phyloP scores from a whole-genome alignment of 805 yeast genomes.

The Yarrowia yakushimensis region DNA sequence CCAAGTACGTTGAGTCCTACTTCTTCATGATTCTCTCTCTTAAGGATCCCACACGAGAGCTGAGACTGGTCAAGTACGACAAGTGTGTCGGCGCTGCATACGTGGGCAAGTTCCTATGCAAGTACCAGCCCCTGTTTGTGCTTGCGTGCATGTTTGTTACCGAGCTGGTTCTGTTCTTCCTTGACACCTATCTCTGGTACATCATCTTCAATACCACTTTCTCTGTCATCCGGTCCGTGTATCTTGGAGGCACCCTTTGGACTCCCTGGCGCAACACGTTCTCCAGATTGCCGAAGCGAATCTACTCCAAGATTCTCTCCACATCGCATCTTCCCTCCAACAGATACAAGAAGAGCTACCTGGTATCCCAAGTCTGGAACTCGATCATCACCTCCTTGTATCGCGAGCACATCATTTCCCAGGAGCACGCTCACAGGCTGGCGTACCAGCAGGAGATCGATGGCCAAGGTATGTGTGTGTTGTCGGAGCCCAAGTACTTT shows the following conservation, averaged over 20 bases:
- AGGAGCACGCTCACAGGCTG: constrained; percentile 67
- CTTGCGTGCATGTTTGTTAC: constrained; percentile 90
- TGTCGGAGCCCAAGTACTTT: constrained; percentile 74
- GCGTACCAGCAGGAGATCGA: constrained; percentile 49
- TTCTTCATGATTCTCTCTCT: constrained; percentile 83
- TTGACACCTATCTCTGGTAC: constrained; percentile 99
- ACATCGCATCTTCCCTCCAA: constrained; percentile 46
- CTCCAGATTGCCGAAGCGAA: constrained; percentile 97
- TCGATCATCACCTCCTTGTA: constrained; percentile 79
- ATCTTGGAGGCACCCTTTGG: constrained; percentile 96
- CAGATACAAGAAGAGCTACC: constrained; percentile 49
- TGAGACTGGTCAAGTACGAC: constrained; percentile 78
- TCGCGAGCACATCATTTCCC: constrained; percentile 69
- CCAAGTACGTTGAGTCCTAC: constrained; percentile 87
- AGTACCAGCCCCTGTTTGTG: constrained; percentile 81
- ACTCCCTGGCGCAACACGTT: constrained; percentile 99
- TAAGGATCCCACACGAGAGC: constrained; percentile 90
- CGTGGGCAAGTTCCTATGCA: constrained; percentile 71
- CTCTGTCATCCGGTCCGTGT: constrained; percentile 96
- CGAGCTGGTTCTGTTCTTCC: constrained; percentile 91
- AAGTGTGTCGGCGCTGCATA: constrained; percentile 95
- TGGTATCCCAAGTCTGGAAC: constrained; percentile 77
- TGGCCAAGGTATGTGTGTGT: constrained; percentile 41
- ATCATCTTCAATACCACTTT: constrained; percentile 89
- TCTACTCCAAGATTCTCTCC: constrained; percentile 64